A percentile compares a stretch with the other conserved stretches of the same genome.
Conservation (phyloP, 345 rosid genomes). For the Chamaenerion angustifolium region DNA sequence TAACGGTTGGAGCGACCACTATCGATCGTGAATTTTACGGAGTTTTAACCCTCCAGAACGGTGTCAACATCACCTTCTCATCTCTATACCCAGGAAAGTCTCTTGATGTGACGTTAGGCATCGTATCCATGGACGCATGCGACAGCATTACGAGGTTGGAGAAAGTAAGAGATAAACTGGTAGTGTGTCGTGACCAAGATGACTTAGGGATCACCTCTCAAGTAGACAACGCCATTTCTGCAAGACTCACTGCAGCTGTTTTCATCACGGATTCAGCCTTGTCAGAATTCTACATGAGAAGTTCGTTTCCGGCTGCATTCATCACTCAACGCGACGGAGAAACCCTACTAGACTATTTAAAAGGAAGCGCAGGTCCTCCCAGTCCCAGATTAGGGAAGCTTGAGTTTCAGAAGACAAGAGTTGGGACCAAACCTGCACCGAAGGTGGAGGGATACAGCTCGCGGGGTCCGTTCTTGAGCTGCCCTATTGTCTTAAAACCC, state of each 20-base stretch:
- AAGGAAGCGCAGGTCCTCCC: slow-evolving; percentile 11
- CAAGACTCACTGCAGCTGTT: slow-evolving; percentile 22
- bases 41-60: slow-evolving; percentile 17
- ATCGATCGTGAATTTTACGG: slow-evolving; percentile 23
- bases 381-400: slow-evolving; percentile 9
- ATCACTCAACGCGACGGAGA: slow-evolving; percentile 13
- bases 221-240: slow-evolving; percentile 14
- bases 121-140: slow-evolving; percentile 25
- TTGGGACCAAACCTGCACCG: slow-evolving; percentile 28
- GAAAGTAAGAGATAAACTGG: slow-evolving; percentile 11
- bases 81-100: slow-evolving; percentile 26
- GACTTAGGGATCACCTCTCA: slow-evolving; percentile 10
- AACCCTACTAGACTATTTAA: slow-evolving; percentile 16
- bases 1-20: slow-evolving; percentile 27
- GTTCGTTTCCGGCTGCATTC: slow-evolving; percentile 23
- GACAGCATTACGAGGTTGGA: slow-evolving; percentile 13
- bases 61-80: slow-evolving; percentile 11
- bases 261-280: slow-evolving; percentile 13
- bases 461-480: slow-evolving; percentile 31
- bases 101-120: slow-evolving; percentile 4
- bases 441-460: slow-evolving; percentile 26
- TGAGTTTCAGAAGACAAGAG: slow-evolving; percentile 18
- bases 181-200: slow-evolving; percentile 19
- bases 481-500: slow-evolving; percentile 23
- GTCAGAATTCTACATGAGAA: slow-evolving; percentile 13